Evolutionary conservation across 108 stramenopile species (phyloP).

Genomic region (Seminavis robusta): DNA sequence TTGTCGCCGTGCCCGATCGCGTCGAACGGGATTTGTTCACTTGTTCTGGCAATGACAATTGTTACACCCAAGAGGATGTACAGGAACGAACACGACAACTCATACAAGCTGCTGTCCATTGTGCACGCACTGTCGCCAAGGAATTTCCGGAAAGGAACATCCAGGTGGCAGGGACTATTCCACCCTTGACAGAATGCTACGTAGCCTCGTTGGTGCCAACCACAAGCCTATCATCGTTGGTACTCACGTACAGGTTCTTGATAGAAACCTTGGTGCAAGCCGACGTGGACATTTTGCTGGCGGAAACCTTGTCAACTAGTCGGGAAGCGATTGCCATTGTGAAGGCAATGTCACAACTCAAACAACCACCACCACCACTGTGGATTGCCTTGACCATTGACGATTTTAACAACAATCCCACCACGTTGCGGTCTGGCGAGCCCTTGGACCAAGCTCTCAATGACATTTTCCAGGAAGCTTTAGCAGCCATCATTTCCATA

Average conservation of each 20-base stretch:
- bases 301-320: conserved; percentile 36
- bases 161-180: conserved; percentile 34
- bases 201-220: conserved; percentile 21
- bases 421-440: conserved; percentile 29
- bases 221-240: too few species aligned
- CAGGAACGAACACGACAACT: conserved; percentile 10
- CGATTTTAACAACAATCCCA: conserved; percentile 17
- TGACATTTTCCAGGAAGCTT: conserved; percentile 10
- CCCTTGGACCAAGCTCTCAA: conserved; percentile 13
- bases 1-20: conserved; percentile 23
- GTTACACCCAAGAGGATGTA: conserved; percentile 2
- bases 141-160: too few species aligned
- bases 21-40: not conserved
- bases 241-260: conserved; percentile 4
- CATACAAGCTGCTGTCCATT: conserved; percentile 30
- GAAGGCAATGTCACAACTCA: conserved; percentile 5
- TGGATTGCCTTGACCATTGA: conserved; percentile 42
- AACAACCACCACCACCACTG: conserved; percentile 15
- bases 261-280: conserved; percentile 16
- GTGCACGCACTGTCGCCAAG: conserved; percentile 23
- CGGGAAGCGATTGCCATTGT: conserved; percentile 32
- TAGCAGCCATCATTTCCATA: conserved; percentile 9
- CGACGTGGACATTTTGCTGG: conserved; percentile 33
- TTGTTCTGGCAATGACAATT: too few species aligned
- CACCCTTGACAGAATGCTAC: conserved; percentile 44